phyloP scores from a whole-genome alignment of 2,329 filamentous ascomycete genomes.

The Phyllosticta citriasiana region DNA sequence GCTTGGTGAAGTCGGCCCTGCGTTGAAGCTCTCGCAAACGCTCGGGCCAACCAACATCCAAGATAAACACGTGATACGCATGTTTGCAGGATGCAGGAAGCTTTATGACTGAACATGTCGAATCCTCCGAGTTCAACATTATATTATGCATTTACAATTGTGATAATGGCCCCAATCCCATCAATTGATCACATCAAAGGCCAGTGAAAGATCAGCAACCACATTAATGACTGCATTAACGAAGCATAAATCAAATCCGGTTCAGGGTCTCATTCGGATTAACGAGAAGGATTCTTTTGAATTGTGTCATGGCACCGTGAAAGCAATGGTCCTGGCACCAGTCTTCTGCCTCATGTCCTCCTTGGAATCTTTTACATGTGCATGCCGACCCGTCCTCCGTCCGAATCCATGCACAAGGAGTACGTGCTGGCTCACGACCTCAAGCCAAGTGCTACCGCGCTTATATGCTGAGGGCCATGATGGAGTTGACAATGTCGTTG shows the following conservation, averaged over 20 bases:
- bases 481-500: slow-evolving; percentile 99
- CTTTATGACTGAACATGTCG: background rate
- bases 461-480: slow-evolving; percentile 76
- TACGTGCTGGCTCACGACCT: background rate
- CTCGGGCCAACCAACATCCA: slow-evolving; percentile 4
- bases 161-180: background rate
- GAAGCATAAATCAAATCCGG: background rate
- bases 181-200: background rate
- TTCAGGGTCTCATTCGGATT: background rate
- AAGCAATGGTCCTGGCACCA: slow-evolving; percentile 6
- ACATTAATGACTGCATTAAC: background rate
- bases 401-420: background rate
- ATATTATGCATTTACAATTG: background rate
- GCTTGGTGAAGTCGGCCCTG: slow-evolving; percentile 20
- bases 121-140: background rate
- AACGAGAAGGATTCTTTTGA: slow-evolving; percentile 10
- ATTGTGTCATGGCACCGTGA: slow-evolving; percentile 8
- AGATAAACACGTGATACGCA: slow-evolving; percentile 4
- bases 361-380: slow-evolving; percentile 8
- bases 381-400: slow-evolving; percentile 6
- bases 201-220: background rate
- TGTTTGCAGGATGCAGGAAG: background rate
- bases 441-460: background rate
- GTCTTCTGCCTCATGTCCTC: slow-evolving; percentile 2
- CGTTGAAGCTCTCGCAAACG: slow-evolving; percentile 9